Evolutionary conservation across 1,284 basidiomycete genomes (phyloP), one percentile per base, ranked within the genome.

Genomic region (Porphyrellus sp.): DNA sequence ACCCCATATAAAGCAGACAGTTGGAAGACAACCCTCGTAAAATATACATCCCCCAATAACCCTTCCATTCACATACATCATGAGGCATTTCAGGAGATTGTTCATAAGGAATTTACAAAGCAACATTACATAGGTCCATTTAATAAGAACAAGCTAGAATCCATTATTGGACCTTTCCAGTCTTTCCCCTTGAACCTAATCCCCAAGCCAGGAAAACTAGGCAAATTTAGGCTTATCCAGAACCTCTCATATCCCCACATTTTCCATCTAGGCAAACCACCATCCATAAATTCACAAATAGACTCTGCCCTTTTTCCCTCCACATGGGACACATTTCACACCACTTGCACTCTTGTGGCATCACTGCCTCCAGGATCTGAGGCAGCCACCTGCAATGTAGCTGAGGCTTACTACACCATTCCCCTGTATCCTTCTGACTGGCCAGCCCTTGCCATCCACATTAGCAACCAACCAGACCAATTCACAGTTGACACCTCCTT

Each of bases 1-100:
- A 62, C 59, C 0, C 69, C 65, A 0, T 72, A 71, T 54, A 49
- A 58, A 0, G 52, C 55, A 0, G 55, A 61, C 0, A 44, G 15
- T 0, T 72, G 68, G 65, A 0, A 12, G 15, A 21, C 38, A 2
- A 0, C 24, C 21, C 24, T 44, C 23, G 23, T 44, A 34, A 2
- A 16, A 5, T 16, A 5, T 3, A 38, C 40, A 1, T 44, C 50
- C 5, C 18, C 40, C 8, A 54, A 54, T 2, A 43, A 35, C 13
- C 21, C 20, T 0, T 54, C 49, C 4, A 30, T 53, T 4, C 8
- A 18, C 21, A 5, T 28, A 30, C 33, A 55, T 28, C 9, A 13
- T 1, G 1, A 5, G 0, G 2, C 23, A 5, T 49, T 55, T 5
- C 8, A 31, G 3, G 30, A 31, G 3, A 31, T 31, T 12, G 12